These are phyloP conservation scores for Syzygium oleosum DNA, from an alignment of 345 rosid species.

Conservation along the genomic window DNA sequence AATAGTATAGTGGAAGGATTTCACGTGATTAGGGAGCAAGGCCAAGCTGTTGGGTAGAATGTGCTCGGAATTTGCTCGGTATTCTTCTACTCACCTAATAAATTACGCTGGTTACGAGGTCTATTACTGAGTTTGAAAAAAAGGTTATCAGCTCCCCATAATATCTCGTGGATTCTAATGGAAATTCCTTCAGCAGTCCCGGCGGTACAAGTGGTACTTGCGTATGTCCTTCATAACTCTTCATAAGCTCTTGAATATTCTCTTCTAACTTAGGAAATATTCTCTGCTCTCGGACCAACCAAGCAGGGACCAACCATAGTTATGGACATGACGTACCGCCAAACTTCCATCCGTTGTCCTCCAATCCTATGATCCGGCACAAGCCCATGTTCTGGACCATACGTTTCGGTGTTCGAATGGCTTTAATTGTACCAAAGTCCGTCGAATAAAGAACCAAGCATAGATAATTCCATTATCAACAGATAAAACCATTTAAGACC, in stretches of 20 bases:
- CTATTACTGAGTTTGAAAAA: too few relatives aligned
- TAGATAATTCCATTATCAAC: not conserved
- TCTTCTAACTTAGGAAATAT: not conserved
- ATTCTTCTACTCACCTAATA: too few relatives aligned
- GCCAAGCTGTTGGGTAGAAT: not conserved
- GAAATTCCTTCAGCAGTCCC: not conserved
- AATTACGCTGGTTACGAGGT: too few relatives aligned
- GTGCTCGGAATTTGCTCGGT: not conserved
- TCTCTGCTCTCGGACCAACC: not conserved
- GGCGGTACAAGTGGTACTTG: not conserved
- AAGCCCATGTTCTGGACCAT: not conserved
- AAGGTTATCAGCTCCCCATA: not conserved
- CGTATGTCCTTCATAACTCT: not conserved
- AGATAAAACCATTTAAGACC: not conserved
- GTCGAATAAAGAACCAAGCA: not conserved
- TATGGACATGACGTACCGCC: not conserved
- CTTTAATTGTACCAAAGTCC: not conserved
- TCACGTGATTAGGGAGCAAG: not conserved
- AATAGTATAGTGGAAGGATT: not conserved
- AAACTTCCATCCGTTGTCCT: not conserved
- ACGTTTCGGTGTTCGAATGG: not conserved
- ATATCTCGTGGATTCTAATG: not conserved
- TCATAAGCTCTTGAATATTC: not conserved
- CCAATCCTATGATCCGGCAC: not conserved
- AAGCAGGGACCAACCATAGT: not conserved